Evolutionary conservation across 768 basidiomycete genomes (phyloP), one percentile per base, ranked within the genome.

Genomic region (Amanita polypyramis): DNA sequence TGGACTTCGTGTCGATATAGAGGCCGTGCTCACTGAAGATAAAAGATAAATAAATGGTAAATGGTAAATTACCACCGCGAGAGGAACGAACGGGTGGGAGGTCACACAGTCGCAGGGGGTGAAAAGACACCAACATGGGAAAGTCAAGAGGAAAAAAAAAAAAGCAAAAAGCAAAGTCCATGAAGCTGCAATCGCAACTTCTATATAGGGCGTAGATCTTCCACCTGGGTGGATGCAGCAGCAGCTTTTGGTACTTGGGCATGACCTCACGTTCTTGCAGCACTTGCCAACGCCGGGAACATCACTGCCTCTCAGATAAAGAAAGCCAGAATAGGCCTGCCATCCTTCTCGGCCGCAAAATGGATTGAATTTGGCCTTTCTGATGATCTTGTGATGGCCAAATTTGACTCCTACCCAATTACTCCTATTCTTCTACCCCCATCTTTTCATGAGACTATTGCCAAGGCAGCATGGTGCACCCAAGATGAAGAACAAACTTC

Each of bases 241-340:
- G 19, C 17, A 49, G 27, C 40, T 49, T 41, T 40, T 41, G 40
- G 48, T 6, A 41, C 37, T 43, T 49, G 48, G 39, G 32, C 48
- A 39, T 5, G 39, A 49, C 40, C 48, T 41, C 43, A 40, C 19
- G 32, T 49, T 41, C 48, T 49, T 30, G 48, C 37, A 33, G 1
- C 27, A 32, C 36, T 49, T 41, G 48, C 48, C 40, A 42, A 49
- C 21, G 48, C 39, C 9, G 27, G 37, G 37, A 17, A 49, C 14
- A 49, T 49, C 40, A 43, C 6, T 34, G 39, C 36, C 39, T 39
- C 48, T 43, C 48, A 49, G 38, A 20, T 49, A 21, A 49, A 49
- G 32, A 49, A 49, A 32, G 43, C 43, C 49, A 51, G 49, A 45
- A 51, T 23, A 38, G 38, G 41, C 32, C 32, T 51, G 21, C 49